phyloP scores from a whole-genome alignment of 1,284 basidiomycete species.

The Trichosporon inkin region DNA sequence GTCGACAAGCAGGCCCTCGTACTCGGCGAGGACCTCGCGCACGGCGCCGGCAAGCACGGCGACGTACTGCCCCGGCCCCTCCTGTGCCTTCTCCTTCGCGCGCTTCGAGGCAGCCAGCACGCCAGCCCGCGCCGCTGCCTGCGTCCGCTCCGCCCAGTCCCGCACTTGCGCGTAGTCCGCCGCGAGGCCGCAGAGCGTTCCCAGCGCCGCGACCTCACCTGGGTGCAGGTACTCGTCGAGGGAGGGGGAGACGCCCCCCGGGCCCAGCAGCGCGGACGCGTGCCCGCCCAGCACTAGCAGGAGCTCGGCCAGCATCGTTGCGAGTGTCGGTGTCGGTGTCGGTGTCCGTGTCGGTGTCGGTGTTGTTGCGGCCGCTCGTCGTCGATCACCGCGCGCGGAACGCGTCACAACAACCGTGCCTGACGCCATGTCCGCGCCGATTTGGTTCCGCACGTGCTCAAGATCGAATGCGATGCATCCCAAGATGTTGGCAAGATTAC shows the following conservation, averaged over 20 bases:
- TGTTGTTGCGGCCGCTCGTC: not conserved
- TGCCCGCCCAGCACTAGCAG: slow-evolving; percentile 78
- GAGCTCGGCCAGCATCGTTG: slow-evolving; percentile 74
- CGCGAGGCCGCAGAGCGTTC: slow-evolving; percentile 67
- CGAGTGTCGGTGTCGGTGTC: not conserved
- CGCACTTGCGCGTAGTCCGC: slow-evolving; percentile 67
- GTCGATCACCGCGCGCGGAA: not conserved
- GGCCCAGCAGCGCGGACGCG: slow-evolving; percentile 66
- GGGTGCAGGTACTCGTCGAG: slow-evolving; percentile 73
- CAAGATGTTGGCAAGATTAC: too few relatives aligned
- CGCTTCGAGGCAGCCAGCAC: slow-evolving; percentile 20
- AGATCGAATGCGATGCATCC: too few relatives aligned
- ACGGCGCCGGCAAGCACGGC: slow-evolving; percentile 69
- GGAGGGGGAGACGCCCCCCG: slow-evolving; percentile 57
- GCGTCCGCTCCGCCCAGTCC: slow-evolving; percentile 32
- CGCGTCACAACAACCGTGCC: slow-evolving; percentile 8
- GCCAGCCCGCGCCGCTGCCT: slow-evolving; percentile 18
- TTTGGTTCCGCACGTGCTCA: not conserved
- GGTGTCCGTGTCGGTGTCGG: not conserved
- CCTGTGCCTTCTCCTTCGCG: slow-evolving; percentile 8
- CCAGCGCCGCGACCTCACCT: slow-evolving; percentile 74
- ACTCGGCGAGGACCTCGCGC: slow-evolving; percentile 68
- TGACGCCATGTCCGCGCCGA: not conserved
- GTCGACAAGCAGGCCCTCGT: slow-evolving; percentile 70
- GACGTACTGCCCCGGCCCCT: slow-evolving; percentile 57